Conservation (phyloP, 2,329 filamentous ascomycete species). For the Mycosphaerelloides madeirae region DNA sequence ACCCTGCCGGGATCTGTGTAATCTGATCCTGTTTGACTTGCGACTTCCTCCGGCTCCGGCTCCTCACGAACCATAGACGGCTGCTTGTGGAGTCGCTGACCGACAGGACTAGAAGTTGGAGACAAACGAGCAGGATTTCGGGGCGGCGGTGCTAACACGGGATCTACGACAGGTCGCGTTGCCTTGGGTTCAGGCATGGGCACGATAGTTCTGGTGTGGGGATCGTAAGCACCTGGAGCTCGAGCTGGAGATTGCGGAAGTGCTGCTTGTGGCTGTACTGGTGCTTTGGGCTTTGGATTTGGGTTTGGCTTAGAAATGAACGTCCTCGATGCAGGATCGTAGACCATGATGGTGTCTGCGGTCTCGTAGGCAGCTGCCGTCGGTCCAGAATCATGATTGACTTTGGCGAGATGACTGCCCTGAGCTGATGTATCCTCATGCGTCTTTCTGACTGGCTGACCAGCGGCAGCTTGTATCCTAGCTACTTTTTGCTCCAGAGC, state of each 20-base stretch:
- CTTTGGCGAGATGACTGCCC: slow-evolving; percentile 8
- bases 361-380: slow-evolving; percentile 20
- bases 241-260: slow-evolving; percentile 10
- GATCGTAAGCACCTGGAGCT: slow-evolving; percentile 27
- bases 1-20: slow-evolving; percentile 6
- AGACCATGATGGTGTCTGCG: slow-evolving; percentile 26
- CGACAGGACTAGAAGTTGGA: slow-evolving; percentile 21
- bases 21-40: slow-evolving; percentile 2
- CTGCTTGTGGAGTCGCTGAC: slow-evolving; percentile 25
- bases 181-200: slow-evolving; percentile 9
- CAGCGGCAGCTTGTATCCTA: slow-evolving; percentile 17
- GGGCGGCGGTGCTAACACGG: slow-evolving; percentile 25
- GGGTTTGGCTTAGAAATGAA: slow-evolving; percentile 24
- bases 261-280: slow-evolving; percentile 1
- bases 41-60: slow-evolving; percentile 26
- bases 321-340: slow-evolving; percentile 27
- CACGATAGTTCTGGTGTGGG: slow-evolving; percentile 28
- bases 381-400: slow-evolving; percentile 5
- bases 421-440: slow-evolving; percentile 12
- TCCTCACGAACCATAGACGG: slow-evolving; percentile 33
- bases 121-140: slow-evolving; percentile 29
- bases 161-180: slow-evolving; percentile 15
- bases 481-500: slow-evolving; percentile 18
- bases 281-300: slow-evolving; percentile 16
- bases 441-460: slow-evolving; percentile 16